A percentile compares a stretch with the other conserved stretches of the same genome.
Evolutionary conservation across 108 stramenopile species (phyloP).

Genomic region (Licmophora abbreviata): DNA sequence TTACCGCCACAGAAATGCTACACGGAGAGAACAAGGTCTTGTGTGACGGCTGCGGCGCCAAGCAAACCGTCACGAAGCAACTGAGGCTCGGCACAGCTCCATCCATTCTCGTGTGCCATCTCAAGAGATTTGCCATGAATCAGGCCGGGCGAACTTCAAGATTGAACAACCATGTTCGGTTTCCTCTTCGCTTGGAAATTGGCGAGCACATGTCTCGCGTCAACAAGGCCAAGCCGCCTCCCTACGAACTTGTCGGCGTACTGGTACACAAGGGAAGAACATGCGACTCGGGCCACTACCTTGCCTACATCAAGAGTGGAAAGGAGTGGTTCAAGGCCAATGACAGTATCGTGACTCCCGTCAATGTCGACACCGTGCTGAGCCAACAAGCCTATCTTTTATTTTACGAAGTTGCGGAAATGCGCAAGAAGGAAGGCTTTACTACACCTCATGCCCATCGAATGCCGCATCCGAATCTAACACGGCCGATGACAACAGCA

Average conservation of each 20-base stretch:
- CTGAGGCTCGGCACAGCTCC: conserved; percentile 76
- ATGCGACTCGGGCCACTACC: conserved; percentile 79
- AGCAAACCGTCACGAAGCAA: conserved; percentile 69
- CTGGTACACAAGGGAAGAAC: conserved; percentile 71
- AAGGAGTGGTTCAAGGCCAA: conserved; percentile 73
- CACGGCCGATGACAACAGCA: too few species aligned
- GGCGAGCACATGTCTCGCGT: conserved; percentile 68
- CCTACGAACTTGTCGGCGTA: conserved; percentile 70
- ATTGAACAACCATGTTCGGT: conserved; percentile 57
- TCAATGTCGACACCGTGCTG: conserved; percentile 59
- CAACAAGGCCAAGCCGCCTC: conserved; percentile 67
- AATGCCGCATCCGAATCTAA: too few species aligned
- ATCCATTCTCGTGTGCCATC: conserved; percentile 73
- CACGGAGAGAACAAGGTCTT: conserved; percentile 69
- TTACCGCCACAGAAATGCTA: conserved; percentile 65
- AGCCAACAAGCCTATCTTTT: conserved; percentile 77
- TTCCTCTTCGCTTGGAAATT: conserved; percentile 61
- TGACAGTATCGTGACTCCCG: conserved; percentile 59
- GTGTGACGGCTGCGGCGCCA: conserved; percentile 54
- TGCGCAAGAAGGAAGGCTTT: conserved; percentile 21
- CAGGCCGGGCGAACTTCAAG: conserved; percentile 52
- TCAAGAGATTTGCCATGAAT: conserved; percentile 80
- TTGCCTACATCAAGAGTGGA: conserved; percentile 63
- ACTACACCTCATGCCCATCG: not conserved
- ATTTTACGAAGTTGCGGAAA: conserved; percentile 46